phyloP scores from a whole-genome alignment of 2,329 filamentous ascomycete genomes.

The Stagonosporopsis vannaccii region DNA sequence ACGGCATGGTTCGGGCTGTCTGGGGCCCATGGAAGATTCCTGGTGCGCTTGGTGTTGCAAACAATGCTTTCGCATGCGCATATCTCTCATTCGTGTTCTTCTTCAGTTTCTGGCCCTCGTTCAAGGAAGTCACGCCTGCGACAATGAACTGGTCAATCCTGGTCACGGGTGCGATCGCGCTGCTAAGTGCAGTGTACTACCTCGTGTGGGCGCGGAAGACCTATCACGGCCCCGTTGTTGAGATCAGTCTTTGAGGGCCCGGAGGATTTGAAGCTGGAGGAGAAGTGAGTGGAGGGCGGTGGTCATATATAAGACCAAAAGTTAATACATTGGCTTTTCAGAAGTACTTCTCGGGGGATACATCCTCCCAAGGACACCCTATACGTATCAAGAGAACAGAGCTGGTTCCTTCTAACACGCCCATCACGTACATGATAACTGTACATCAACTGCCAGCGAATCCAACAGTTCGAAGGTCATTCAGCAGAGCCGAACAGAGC shows the following conservation, averaged over 20 bases:
- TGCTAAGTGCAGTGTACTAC: slow-evolving; percentile 34
- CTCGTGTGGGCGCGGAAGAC: slow-evolving; percentile 32
- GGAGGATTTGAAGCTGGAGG: background rate
- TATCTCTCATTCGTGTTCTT: slow-evolving; percentile 38
- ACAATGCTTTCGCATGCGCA: slow-evolving; percentile 33
- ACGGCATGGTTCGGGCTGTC: slow-evolving; percentile 16
- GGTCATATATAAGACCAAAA: background rate
- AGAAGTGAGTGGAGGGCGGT: background rate
- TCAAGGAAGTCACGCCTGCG: slow-evolving; percentile 22
- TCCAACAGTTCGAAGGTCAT: too few relatives aligned
- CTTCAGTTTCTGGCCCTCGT: slow-evolving; percentile 40
- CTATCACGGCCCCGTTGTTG: slow-evolving; percentile 38
- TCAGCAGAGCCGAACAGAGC: too few relatives aligned
- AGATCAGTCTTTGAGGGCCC: slow-evolving; percentile 12
- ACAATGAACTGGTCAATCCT: slow-evolving; percentile 42
- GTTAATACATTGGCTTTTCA: background rate
- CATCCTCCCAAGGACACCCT: too few relatives aligned
- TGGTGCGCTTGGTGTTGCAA: slow-evolving; percentile 25
- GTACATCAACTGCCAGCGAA: too few relatives aligned
- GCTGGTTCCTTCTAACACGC: too few relatives aligned
- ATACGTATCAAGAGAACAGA: too few relatives aligned
- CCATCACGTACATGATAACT: too few relatives aligned
- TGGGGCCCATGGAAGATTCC: slow-evolving; percentile 39
- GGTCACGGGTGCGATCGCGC: slow-evolving; percentile 26
- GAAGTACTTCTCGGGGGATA: too few relatives aligned